Percentiles rank a stretch among this genome's conserved stretches.
Conservation (phyloP, 805 yeast species). For the Teunomyces gatunensis region DNA sequence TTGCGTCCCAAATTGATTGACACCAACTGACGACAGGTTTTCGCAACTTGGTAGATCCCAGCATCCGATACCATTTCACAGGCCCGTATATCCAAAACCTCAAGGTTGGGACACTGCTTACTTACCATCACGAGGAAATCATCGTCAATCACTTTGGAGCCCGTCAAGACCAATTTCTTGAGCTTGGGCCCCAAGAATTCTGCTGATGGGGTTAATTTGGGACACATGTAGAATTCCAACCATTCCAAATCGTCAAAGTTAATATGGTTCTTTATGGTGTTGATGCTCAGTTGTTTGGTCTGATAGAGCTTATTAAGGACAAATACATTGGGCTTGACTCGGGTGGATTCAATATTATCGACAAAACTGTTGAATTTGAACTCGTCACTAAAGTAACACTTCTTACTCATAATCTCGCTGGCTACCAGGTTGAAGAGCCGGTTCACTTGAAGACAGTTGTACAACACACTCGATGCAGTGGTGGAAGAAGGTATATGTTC, state of each 20-base stretch:
- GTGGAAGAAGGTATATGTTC: slow-evolving; percentile 6
- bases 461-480: slow-evolving; percentile 31
- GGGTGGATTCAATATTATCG: slow-evolving; percentile 1
- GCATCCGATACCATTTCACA: slow-evolving; percentile 76
- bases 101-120: slow-evolving; percentile 54
- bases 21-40: slow-evolving; percentile 53
- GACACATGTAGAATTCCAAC: slow-evolving; percentile 84
- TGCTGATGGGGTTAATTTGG: slow-evolving; percentile 56
- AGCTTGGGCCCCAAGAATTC: slow-evolving; percentile 26
- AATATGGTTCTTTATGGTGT: slow-evolving; percentile 37
- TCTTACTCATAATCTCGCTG: slow-evolving; percentile 50
- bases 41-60: slow-evolving; percentile 68
- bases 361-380: slow-evolving; percentile 41
- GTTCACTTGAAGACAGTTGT: slow-evolving; percentile 68
- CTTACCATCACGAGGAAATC: slow-evolving; percentile 52
- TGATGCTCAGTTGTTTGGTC: slow-evolving; percentile 53
- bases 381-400: slow-evolving; percentile 53
- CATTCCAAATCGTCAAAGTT: slow-evolving; percentile 53
- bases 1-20: slow-evolving; percentile 82
- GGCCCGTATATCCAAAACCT: slow-evolving; percentile 74
- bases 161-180: slow-evolving; percentile 62
- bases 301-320: slow-evolving; percentile 65
- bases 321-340: slow-evolving; percentile 40
- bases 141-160: slow-evolving; percentile 64
- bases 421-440: slow-evolving; percentile 61